phyloP scores from a whole-genome alignment of 805 yeast species.

The Metschnikowia lochheadii region DNA sequence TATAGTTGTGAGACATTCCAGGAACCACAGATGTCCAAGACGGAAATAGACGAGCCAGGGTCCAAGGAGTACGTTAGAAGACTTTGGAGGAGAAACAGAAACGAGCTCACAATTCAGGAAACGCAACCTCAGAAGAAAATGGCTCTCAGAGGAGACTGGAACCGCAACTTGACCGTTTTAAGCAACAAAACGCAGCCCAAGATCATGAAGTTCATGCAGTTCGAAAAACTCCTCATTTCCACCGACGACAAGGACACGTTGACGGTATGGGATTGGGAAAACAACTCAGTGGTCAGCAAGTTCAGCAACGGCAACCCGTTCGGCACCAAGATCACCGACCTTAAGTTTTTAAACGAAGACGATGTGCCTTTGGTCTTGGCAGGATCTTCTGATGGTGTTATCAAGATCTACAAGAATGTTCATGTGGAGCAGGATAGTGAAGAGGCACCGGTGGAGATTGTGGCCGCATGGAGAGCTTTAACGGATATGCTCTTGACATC shows the following conservation, averaged over 20 bases:
- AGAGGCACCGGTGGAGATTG: slow-evolving; percentile 46
- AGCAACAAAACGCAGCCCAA: slow-evolving; percentile 80
- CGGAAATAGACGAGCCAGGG: slow-evolving; percentile 88
- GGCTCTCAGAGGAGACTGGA: slow-evolving; percentile 86
- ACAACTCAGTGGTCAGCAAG: slow-evolving; percentile 51
- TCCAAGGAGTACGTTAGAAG: slow-evolving; percentile 77
- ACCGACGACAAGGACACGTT: slow-evolving; percentile 82
- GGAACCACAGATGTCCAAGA: slow-evolving; percentile 88
- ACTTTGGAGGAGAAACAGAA: slow-evolving; percentile 85
- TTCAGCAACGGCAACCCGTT: slow-evolving; percentile 82
- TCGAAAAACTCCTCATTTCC: slow-evolving; percentile 76
- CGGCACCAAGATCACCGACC: slow-evolving; percentile 85
- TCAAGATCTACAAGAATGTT: slow-evolving; percentile 77
- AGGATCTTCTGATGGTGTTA: slow-evolving; percentile 93
- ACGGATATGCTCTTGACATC: slow-evolving; percentile 80
- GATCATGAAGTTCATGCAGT: slow-evolving; percentile 77
- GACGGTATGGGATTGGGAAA: slow-evolving; percentile 85
- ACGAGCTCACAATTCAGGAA: slow-evolving; percentile 78
- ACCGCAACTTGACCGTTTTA: slow-evolving; percentile 50
- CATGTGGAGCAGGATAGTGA: slow-evolving; percentile 33
- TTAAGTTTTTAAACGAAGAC: slow-evolving; percentile 86
- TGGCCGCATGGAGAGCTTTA: slow-evolving; percentile 90
- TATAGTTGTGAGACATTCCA: slow-evolving; percentile 88
- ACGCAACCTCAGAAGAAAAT: slow-evolving; percentile 87
- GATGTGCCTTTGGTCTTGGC: slow-evolving; percentile 80